Percentiles rank a stretch among this genome's conserved stretches.
phyloP scores from a whole-genome alignment of 371 early-diverging fungal species.

The Chytridiales sp. region DNA sequence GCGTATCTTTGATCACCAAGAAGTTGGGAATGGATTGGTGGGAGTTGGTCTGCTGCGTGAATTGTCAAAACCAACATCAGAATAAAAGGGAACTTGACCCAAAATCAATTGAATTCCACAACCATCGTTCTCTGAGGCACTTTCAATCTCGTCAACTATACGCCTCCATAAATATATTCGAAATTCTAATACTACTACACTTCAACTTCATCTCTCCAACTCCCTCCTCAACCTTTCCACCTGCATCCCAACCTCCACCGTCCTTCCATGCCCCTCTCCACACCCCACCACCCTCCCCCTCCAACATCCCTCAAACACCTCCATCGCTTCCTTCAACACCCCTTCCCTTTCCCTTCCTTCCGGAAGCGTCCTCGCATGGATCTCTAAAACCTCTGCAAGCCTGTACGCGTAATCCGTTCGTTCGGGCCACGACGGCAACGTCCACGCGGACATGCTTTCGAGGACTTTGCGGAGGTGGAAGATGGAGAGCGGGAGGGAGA shows the following conservation, averaged over 20 bases:
- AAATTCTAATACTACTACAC: too few relatives aligned
- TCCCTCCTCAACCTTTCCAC: slow-evolving; percentile 9
- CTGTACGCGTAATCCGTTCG: background rate
- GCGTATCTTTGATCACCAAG: too few relatives aligned
- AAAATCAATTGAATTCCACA: too few relatives aligned
- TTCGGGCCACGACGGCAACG: slow-evolving; percentile 6
- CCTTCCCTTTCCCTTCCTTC: background rate
- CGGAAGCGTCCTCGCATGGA: background rate
- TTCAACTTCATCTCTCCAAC: too few relatives aligned
- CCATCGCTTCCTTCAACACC: slow-evolving; percentile 3
- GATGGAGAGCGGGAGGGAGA: slow-evolving; percentile 3
- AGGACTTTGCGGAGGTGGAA: background rate
- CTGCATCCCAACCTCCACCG: slow-evolving; percentile 9
- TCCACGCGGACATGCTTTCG: background rate
- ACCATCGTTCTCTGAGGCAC: too few relatives aligned
- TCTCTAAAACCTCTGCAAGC: background rate
- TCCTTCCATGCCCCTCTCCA: slow-evolving; percentile 17
- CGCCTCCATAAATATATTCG: too few relatives aligned
- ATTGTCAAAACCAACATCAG: too few relatives aligned
- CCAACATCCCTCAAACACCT: slow-evolving; percentile 10
- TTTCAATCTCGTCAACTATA: too few relatives aligned
- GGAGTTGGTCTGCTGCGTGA: too few relatives aligned
- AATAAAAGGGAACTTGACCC: too few relatives aligned
- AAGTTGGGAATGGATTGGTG: too few relatives aligned
- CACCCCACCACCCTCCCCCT: slow-evolving; percentile 14